Conservation (phyloP, 2,329 filamentous ascomycete genomes). For the Ophiocordyceps australis region DNA sequence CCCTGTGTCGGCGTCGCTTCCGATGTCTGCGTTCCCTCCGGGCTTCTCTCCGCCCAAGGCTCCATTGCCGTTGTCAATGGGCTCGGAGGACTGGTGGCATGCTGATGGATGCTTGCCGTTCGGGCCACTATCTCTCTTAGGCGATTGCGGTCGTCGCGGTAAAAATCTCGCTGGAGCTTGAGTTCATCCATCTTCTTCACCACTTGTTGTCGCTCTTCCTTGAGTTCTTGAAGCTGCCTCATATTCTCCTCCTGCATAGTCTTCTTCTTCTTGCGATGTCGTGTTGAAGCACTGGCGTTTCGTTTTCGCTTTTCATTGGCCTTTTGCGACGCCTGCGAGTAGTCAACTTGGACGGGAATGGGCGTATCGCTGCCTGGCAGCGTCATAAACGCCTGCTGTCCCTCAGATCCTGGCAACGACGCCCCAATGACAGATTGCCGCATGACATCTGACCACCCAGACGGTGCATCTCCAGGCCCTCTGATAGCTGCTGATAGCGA, state of each 20-base stretch:
- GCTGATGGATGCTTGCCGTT: conserved; percentile 35
- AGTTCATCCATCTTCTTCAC: conserved; percentile 30
- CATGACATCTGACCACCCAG: conserved; percentile 14
- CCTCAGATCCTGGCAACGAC: conserved; percentile 10
- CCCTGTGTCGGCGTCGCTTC: conserved; percentile 10
- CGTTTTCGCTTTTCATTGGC: conserved; percentile 73
- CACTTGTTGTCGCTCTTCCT: conserved; percentile 50
- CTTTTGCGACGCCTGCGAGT: conserved; percentile 63
- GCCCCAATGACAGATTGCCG: conserved; percentile 11
- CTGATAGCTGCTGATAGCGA: conserved; percentile 6
- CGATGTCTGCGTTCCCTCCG: conserved; percentile 11
- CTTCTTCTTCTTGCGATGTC: conserved; percentile 67
- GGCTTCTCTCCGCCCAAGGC: conserved; percentile 19
- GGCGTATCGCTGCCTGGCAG: conserved; percentile 17
- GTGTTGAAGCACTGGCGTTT: conserved; percentile 71
- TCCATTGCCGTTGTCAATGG: conserved; percentile 20
- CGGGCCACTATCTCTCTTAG: conserved; percentile 47
- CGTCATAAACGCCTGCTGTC: conserved; percentile 19
- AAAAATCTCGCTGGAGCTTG: conserved; percentile 52
- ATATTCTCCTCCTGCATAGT: conserved; percentile 62
- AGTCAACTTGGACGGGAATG: conserved; percentile 52
- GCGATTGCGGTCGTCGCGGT: conserved; percentile 53
- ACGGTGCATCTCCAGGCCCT: conserved; percentile 6
- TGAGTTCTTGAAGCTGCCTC: conserved; percentile 48
- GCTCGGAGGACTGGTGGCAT: conserved; percentile 33